Evolutionary conservation across 169 alveolate genomes (phyloP), one percentile per base, ranked within the genome.

Genomic region (Cryptosporidium tyzzeri): DNA sequence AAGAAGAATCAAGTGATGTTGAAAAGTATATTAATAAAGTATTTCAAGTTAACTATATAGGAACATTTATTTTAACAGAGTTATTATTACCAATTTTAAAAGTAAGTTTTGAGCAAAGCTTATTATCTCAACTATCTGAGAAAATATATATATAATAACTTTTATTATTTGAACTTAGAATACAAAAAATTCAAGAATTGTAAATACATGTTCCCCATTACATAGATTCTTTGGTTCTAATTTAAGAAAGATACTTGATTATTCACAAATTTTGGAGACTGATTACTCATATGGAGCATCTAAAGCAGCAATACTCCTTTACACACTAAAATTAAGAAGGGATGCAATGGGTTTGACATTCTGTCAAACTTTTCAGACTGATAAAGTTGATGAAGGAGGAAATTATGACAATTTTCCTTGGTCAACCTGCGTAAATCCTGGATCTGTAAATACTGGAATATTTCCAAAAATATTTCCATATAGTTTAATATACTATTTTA

Each of bases 401-500:
- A 35, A 31, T 10, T 35, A 23, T 37, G 65, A 41, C 7, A 8
- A 80, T 50, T 65, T 62, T 65, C 73, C 89, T 1, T 80, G 89
- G 89, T 80, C 80, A 23, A 80, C 89, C 29, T 80, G 89, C 41
- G 89, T 80, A n/a, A 80, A 80, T 39, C 89, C 89, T 12, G 89
- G 89, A 45, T 80, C 89, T 4, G 89, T 80, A 18, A 44, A 41
- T 31, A 80, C 80, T n/a, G 23, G 48, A 8, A 80, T 80, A 37
- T 80, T 62, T 41, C 68, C 71, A 7, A 41, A 58, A n/a, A 16
- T 21, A 59, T 80, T 80, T 37, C 89, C 80, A 26, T 80, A 44
- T 39, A 80, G 41, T 62, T 16, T 65, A 3, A 23, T 45, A 23
- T 31, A 50, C 35, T 41, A 45, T 21, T 62, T 80, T 61, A 80